Percentiles rank a stretch among this genome's conserved stretches.
Evolutionary conservation across 495 filamentous ascomycete species (phyloP).

Genomic region (Podospora appendiculata): DNA sequence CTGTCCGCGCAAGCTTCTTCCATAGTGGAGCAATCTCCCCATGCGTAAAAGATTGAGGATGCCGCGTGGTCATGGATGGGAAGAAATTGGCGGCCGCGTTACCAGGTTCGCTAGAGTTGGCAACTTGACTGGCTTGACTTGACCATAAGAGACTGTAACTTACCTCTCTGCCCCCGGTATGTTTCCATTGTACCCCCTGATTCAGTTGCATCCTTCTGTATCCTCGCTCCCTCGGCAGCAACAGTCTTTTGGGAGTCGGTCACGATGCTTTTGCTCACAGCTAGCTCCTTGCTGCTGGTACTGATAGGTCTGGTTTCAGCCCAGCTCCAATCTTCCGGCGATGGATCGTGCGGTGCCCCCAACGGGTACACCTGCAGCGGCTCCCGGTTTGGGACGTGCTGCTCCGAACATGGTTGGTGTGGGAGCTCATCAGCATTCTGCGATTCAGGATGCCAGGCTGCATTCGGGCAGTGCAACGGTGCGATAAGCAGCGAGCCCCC

Average conservation of each 20-base stretch:
- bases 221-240: not conserved
- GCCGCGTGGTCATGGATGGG: too few species aligned
- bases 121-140: too few species aligned
- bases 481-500: not conserved
- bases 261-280: not conserved
- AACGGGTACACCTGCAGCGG: not conserved
- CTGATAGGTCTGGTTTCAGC: not conserved
- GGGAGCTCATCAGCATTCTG: not conserved
- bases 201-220: too few species aligned
- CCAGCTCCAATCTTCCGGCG: not conserved
- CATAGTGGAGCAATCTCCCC: too few species aligned
- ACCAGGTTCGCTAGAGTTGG: too few species aligned
- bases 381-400: not conserved
- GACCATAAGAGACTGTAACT: not conserved
- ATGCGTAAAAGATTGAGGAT: too few species aligned
- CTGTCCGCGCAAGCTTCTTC: too few species aligned
- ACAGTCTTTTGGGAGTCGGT: not conserved
- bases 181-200: not conserved
- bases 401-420: not conserved
- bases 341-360: not conserved
- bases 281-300: not conserved
- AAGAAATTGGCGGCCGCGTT: too few species aligned
- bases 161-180: not conserved
- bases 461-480: conserved; percentile 21
- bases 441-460: conserved; percentile 21